A percentile compares a stretch with the other conserved stretches of the same genome.
phyloP scores from a whole-genome alignment of 176 grass and related monocot genomes.

The Pontederia crassipes region DNA sequence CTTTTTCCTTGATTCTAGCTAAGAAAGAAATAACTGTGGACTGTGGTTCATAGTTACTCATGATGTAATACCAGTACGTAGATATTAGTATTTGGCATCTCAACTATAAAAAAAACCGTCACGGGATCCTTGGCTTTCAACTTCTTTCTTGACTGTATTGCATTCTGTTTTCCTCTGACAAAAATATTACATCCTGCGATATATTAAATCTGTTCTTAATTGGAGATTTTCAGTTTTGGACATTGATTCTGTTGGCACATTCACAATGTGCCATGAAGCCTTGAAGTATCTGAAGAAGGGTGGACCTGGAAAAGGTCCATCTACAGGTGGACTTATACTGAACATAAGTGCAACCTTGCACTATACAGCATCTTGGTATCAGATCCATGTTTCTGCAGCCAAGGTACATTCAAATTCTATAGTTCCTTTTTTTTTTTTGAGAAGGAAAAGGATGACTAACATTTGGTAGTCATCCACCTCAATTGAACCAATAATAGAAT shows the following conservation, averaged over 20 bases:
- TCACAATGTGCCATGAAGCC: conserved; percentile 82
- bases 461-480: too few relatives aligned
- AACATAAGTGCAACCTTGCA: conserved; percentile 93
- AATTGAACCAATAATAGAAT: not conserved
- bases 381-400: conserved; percentile 75
- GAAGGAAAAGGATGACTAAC: too few relatives aligned
- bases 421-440: too few relatives aligned
- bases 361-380: conserved; percentile 86
- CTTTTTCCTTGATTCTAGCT: too few relatives aligned
- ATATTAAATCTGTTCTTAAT: conserved; percentile 7
- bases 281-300: conserved; percentile 85
- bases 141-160: not conserved
- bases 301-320: conserved; percentile 43
- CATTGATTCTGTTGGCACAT: conserved; percentile 86
- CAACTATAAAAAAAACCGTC: too few relatives aligned
- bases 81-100: too few relatives aligned
- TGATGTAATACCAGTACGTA: too few relatives aligned
- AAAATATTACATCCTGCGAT: not conserved
- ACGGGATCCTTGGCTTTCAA: not conserved
- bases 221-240: conserved; percentile 52
- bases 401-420: conserved; percentile 46
- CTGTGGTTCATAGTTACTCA: too few relatives aligned
- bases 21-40: too few relatives aligned
- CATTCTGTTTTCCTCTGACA: not conserved
- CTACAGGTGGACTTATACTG: conserved; percentile 62